phyloP scores from a whole-genome alignment of 768 basidiomycete species.

The Xerocomellus intermedius region DNA sequence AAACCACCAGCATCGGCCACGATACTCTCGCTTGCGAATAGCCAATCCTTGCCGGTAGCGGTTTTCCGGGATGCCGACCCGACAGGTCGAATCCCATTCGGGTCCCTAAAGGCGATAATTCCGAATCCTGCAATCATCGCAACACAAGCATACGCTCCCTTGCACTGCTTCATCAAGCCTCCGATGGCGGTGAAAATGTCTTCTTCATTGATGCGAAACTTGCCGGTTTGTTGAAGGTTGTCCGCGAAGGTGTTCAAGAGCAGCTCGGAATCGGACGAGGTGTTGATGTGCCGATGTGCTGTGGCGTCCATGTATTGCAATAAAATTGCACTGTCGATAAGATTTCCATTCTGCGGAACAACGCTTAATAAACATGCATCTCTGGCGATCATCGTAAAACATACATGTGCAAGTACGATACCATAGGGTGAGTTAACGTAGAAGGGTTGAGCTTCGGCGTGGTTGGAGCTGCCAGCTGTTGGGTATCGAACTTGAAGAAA shows the following conservation, averaged over 20 bases:
- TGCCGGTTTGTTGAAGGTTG: slow-evolving; percentile 96
- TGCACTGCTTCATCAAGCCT: slow-evolving; percentile 83
- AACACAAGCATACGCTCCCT: slow-evolving; percentile 94
- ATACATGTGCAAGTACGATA: slow-evolving; percentile 94
- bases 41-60: slow-evolving; percentile 70
- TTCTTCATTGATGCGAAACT: slow-evolving; percentile 99
- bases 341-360: slow-evolving; percentile 83
- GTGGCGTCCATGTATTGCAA: slow-evolving; percentile 93
- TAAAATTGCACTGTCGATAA: slow-evolving; percentile 88
- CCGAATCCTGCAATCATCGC: slow-evolving; percentile 99
- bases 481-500: slow-evolving; percentile 81
- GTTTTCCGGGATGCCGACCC: slow-evolving; percentile 76
- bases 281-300: slow-evolving; percentile 98
- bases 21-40: slow-evolving; percentile 93
- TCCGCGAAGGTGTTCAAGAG: slow-evolving; percentile 97
- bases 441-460: slow-evolving; percentile 98
- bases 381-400: slow-evolving; percentile 24
- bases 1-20: slow-evolving; percentile 95
- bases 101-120: slow-evolving; percentile 96
- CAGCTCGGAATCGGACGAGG: slow-evolving; percentile 95
- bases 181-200: slow-evolving; percentile 96
- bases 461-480: slow-evolving; percentile 94
- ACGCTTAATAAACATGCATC: slow-evolving; percentile 1
- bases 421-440: slow-evolving; percentile 99
- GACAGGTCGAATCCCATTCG: slow-evolving; percentile 93